Base-by-base conservation (phyloP, 352 stramenopile genomes). In the Pythium scleroteichum region DNA sequence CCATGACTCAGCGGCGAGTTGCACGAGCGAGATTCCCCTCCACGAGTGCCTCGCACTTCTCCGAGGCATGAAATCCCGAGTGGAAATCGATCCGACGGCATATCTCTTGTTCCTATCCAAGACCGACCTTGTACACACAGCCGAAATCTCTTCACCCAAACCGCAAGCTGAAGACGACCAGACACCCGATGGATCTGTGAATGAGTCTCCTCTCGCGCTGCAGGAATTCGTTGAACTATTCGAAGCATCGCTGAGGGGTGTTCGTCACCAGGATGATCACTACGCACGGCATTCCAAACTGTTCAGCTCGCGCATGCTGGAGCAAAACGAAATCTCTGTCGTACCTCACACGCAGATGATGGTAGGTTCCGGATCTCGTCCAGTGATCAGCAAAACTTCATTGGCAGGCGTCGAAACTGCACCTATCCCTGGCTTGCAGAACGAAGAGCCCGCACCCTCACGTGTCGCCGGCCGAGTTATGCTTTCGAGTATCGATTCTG, bases 211-310 rank as follows among this genome's bases (percentile, higher is more conserved):
- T 17, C 46, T 39, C 4, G 38, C 9, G 4, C 33, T 59, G 10
- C 22, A 72, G 9, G 53, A 68, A 29, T 66, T 67, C 9, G 29
- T 53, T 0, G 60, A 17, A 14, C 61, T 73, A 32, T 87, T 76
- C 40, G 59, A 75, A 17, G 48, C 69, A 7, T 57, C 78, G 24
- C 19, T 88, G 14, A 48, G 27, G 4, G 59, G 59, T 20, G 78
- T 90, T 20, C 77, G 77, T 0, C 39, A 61, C 8, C 78, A 90
- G 53, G 78, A 90, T 50, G 81, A 90, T 44, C 81, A 90, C 50
- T 88, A 88, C 26, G 78, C 78, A 17, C 74, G 71, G 20, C 62
- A 88, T 39, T 39, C 66, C 27, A 90, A 90, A 64, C 54, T 90
- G 1, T 90, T 88, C 44, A 87, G 67, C 49, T 75, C 81, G 0